Evolutionary conservation across 331 rosid species (phyloP).

Genomic region (Malus hybrid): DNA sequence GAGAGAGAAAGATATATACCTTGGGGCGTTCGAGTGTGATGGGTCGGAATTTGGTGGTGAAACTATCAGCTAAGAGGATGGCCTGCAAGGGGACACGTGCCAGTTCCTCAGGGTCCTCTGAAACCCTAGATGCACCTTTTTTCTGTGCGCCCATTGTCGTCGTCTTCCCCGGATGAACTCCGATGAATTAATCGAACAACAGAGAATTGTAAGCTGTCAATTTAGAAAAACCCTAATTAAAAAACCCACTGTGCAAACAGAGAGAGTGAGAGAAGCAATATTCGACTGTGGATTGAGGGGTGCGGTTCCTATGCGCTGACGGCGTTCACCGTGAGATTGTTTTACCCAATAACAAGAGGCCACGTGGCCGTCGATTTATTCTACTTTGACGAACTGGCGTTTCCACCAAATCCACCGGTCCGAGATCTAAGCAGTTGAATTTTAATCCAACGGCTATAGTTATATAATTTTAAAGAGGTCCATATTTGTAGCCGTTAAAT

Average conservation of each 20-base stretch:
- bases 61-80: slow-evolving; percentile 86
- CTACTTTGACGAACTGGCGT: too few relatives aligned
- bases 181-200: neutral
- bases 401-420: too few relatives aligned
- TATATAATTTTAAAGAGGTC: too few relatives aligned
- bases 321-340: neutral
- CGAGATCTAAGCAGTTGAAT: too few relatives aligned
- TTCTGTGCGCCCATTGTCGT: slow-evolving; percentile 68
- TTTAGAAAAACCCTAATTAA: slow-evolving; percentile 11
- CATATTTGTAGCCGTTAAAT: too few relatives aligned
- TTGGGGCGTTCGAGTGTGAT: slow-evolving; percentile 98
- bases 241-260: neutral
- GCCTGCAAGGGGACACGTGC: slow-evolving; percentile 80
- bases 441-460: too few relatives aligned
- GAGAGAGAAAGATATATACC: slow-evolving; percentile 18
- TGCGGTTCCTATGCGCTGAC: neutral
- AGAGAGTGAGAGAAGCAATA: too few relatives aligned
- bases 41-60: slow-evolving; percentile 85
- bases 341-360: neutral
- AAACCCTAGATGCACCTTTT: slow-evolving; percentile 56
- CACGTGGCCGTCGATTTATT: neutral
- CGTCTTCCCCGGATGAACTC: neutral
- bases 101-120: slow-evolving; percentile 81
- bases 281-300: neutral
- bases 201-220: neutral